These are phyloP conservation scores for Teratosphaeria nubilosa DNA, from an alignment of 2,329 filamentous ascomycete genomes.

Conservation along the genomic window DNA sequence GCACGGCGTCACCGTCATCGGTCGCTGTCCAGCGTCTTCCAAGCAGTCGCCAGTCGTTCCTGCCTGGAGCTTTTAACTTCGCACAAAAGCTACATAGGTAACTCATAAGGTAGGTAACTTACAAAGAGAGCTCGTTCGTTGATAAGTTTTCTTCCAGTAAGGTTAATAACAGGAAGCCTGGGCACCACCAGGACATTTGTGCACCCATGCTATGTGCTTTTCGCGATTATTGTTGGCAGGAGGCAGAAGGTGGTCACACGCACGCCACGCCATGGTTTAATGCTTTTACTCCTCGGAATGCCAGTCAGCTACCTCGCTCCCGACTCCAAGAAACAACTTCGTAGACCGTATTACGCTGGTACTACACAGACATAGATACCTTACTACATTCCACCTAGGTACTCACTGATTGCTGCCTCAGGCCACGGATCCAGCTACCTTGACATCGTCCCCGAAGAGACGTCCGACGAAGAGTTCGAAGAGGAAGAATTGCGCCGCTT, in stretches of 20 bases:
- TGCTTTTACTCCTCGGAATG: neutral
- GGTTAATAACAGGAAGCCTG: neutral
- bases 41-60: neutral
- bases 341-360: constrained; percentile 9
- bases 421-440: constrained; percentile 20
- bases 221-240: neutral
- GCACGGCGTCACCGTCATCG: neutral
- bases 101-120: neutral
- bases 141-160: neutral
- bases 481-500: constrained; percentile 17
- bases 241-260: neutral
- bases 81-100: neutral
- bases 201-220: neutral
- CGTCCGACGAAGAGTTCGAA: constrained; percentile 3
- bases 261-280: neutral
- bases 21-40: neutral
- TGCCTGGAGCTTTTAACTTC: neutral
- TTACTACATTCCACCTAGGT: neutral
- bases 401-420: constrained; percentile 6
- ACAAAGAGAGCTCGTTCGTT: neutral
- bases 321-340: neutral
- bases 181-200: neutral
- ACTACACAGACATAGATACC: neutral
- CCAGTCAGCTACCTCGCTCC: constrained; percentile 3
- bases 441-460: constrained; percentile 18